Evolutionary conservation across 306 rosid genomes (phyloP), one percentile per base, ranked within the genome.

Genomic region (Potentilla sterilis): DNA sequence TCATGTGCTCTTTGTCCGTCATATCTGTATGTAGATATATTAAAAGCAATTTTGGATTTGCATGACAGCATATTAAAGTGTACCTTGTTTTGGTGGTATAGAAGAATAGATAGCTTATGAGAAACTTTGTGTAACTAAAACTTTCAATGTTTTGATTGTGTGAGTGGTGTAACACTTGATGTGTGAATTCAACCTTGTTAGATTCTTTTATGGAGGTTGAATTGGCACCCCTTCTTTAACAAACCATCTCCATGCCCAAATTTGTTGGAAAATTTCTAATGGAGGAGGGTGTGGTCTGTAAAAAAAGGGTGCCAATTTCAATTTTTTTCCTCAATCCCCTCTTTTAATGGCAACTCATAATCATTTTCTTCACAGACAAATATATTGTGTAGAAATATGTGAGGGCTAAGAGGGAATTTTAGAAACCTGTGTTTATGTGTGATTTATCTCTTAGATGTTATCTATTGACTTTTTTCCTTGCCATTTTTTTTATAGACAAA

Each of bases 401-500:
- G 34, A 55, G 24, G 65, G 67, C 18, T 66, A 18, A 57, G 42
- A 41, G 52, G 67, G 40, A 55, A 28, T 55, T 55, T 55, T 18
- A 40, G 66, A 55, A 54, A 38, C 64, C 65, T 21, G 12, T 21
- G 12, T 9, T 57, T 16, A 1, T 13, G 16, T 35, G 24, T 9
- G 22, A 19, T 73, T 42, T 68, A 61, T 71, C 54, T 11, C 59
- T 51, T 40, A 70, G 75, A 81, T 74, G 62, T 58, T 55, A 14
- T 43, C 72, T 71, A 5, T 37, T 64, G 43, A 64, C 46, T 77
- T 64, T 32, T 69, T 78, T 43, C 69, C 5, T 42, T 22, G 61
- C 67, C 51, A 59, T 73, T 81, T 55, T 75, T 51, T 61, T 37
- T 88, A 13, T 69, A 95, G 99, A 78, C 90, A 73, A 90, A 84